phyloP scores from a whole-genome alignment of 1,139 yeast genomes.

The Debaryomycetaceae sp. region DNA sequence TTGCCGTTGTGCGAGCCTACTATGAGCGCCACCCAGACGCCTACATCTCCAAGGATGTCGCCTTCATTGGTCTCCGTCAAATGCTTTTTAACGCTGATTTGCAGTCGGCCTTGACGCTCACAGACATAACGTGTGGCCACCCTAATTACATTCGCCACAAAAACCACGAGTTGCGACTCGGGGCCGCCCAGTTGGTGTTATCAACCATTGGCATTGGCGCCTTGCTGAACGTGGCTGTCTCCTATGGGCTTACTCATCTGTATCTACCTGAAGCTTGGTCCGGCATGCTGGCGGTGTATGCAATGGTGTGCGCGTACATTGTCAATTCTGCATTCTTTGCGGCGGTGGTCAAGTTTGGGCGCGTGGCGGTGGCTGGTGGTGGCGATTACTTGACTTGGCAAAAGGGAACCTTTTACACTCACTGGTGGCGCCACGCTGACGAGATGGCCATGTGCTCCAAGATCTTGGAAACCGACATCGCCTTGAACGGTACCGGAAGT shows the following conservation, averaged over 20 bases:
- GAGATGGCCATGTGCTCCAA: slow-evolving; percentile 65
- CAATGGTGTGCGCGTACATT: slow-evolving; percentile 61
- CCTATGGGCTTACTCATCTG: slow-evolving; percentile 31
- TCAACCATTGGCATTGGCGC: slow-evolving; percentile 33
- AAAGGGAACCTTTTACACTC: slow-evolving; percentile 60
- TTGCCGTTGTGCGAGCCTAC: slow-evolving; percentile 28
- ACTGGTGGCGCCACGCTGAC: slow-evolving; percentile 65
- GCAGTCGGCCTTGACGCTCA: slow-evolving; percentile 49
- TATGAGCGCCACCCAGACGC: slow-evolving; percentile 31
- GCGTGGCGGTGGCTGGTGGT: slow-evolving; percentile 41
- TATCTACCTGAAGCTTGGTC: slow-evolving; percentile 33
- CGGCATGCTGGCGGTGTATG: slow-evolving; percentile 48
- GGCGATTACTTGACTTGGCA: slow-evolving; percentile 62
- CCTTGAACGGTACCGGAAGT: slow-evolving; percentile 43
- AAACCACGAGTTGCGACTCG: slow-evolving; percentile 24
- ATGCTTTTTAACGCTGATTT: slow-evolving; percentile 59
- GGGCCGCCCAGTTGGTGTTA: slow-evolving; percentile 25
- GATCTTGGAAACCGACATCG: slow-evolving; percentile 62
- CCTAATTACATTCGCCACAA: slow-evolving; percentile 39
- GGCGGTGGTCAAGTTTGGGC: slow-evolving; percentile 54
- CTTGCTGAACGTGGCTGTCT: slow-evolving; percentile 37
- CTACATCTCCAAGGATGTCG: slow-evolving; percentile 38
- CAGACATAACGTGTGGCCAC: slow-evolving; percentile 62
- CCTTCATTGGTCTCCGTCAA: slow-evolving; percentile 60
- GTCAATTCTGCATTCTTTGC: slow-evolving; percentile 59